Conservation (phyloP, 345 rosid species). For the Moricandia moricandioides region DNA sequence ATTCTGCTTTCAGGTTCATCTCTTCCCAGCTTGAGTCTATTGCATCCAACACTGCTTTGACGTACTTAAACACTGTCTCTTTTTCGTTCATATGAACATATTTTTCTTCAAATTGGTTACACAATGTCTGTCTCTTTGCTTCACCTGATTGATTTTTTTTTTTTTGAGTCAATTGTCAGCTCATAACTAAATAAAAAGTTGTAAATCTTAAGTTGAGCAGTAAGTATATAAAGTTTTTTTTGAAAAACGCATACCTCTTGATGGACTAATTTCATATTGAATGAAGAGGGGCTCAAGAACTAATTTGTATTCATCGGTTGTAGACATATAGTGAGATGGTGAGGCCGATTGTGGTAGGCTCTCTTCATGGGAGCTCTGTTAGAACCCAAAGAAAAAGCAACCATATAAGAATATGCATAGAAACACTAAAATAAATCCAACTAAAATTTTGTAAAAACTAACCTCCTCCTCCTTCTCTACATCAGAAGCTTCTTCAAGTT, state of each 20-base stretch:
- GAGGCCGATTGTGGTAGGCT: conserved; percentile 41
- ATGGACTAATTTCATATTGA: conserved; percentile 62
- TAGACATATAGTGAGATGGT: conserved; percentile 40
- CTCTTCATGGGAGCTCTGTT: conserved; percentile 48
- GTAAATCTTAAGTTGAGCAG: background rate
- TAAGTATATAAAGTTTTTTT: conserved; percentile 46
- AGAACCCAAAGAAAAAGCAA: background rate
- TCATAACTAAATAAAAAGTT: background rate
- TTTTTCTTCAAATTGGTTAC: conserved; percentile 50
- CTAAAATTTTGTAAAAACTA: background rate
- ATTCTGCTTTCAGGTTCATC: conserved; percentile 52
- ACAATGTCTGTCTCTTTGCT: conserved; percentile 39
- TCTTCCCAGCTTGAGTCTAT: conserved; percentile 69
- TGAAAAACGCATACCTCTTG: conserved; percentile 44
- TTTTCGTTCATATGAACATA: conserved; percentile 29
- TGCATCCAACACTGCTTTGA: conserved; percentile 56
- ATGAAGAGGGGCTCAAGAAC: conserved; percentile 56
- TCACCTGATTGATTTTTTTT: conserved; percentile 42
- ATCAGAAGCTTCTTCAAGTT: conserved; percentile 32
- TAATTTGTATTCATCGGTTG: conserved; percentile 40
- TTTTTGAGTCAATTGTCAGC: conserved; percentile 32
- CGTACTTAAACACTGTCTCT: conserved; percentile 47
- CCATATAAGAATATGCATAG: background rate
- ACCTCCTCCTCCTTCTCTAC: conserved; percentile 38
- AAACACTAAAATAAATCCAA: background rate